Evolutionary conservation across 116 monocot species (phyloP), one percentile per base, ranked within the genome.

Genomic region (Iris pallida): DNA sequence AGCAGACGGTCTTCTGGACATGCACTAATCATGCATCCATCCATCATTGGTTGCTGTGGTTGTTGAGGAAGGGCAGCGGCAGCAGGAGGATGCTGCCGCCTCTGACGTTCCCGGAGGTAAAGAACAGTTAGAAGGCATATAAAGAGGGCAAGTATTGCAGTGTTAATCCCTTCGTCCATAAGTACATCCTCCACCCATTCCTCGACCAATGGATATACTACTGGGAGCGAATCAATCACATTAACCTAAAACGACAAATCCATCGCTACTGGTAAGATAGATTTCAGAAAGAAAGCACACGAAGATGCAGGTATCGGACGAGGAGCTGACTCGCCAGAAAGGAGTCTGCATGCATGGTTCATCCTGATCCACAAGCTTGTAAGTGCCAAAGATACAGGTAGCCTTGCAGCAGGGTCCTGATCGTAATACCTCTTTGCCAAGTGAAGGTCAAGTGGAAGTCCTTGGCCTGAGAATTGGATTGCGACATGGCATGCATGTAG

Each of bases 351-450:
- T 5, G 79, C 82, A 63, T 96, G 81, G 57, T 89, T 96, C 66
- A 82, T 86, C 75, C 92, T 80, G 74, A 96, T 56, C 86, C 89
- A 96, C 71, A 96, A 83, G 82, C 96, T 87, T 15, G 75, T 53
- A 9, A 96, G 84, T 8, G 96, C 92, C 20, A 96, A 75, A 16
- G 82, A 85, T n/a, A 96, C 89, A 55, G 92, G 92, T 57, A 96
- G 63, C 57, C 82, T 96, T 40, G 96, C 92, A 9, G 72, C 72
- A 30, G 89, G 63, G 79, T 96, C 89, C 59, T 89, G 86, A 77
- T 96, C 96, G 73, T 96, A 88, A 53, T 91, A 88, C 7, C 95
- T 72, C 75, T 90, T 91, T 17, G 93, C 90, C 71, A 89, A 62
- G 71, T 93, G 90, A 45, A 90, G 87, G 74, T 93, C 93, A 53